Evolutionary conservation across 176 grass and related monocot species (phyloP), one percentile per base, ranked within the genome.

Genomic region (Microstegium vimineum): DNA sequence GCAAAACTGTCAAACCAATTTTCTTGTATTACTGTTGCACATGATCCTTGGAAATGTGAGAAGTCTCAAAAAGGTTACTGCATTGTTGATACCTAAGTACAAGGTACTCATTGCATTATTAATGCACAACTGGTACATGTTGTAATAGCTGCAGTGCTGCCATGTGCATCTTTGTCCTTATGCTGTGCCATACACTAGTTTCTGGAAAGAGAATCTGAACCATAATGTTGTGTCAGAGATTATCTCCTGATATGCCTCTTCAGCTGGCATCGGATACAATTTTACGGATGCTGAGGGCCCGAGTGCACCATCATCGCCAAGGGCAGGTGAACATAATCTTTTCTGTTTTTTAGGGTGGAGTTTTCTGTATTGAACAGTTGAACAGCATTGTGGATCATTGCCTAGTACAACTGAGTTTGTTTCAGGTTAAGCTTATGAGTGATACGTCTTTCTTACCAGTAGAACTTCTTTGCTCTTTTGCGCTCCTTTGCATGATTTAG

Each of bases 171-270:
- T 17, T 36, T 65, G 1, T 2, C 23, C 10, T 15, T 75, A 38
- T 83, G 51, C 62, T 20, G 47, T 84, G 8, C n/a, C 18, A 18
- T 51, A 41, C 10, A 2, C 6, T 40, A 36, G 8, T 67, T 78
- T 23, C 85, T 57, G 32, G 59, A 82, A 67, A 38, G 38, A 17
- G 27, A 42, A 37, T 49, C 62, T 81, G 34, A 57, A 79, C 32
- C 26, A 43, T n/a, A 78, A 75, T 78, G 17, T 31, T 84, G 10
- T 84, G 79, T 61, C 91, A 98, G 95, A 98, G 90, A 90, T 77
- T 98, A 61, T 98, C 95, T 63, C 82, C 92, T 31, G 89, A 94
- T 54, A 98, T 98, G 92, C 95, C 95, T 81, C 92, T 98, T 72
- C 95, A 94, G 76, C 82, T 98, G 66, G 95, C 95, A 51, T 89